Evolutionary conservation across 208 protist genomes (phyloP), one percentile per base, ranked within the genome.

Genomic region (Leishmania gerbilli): DNA sequence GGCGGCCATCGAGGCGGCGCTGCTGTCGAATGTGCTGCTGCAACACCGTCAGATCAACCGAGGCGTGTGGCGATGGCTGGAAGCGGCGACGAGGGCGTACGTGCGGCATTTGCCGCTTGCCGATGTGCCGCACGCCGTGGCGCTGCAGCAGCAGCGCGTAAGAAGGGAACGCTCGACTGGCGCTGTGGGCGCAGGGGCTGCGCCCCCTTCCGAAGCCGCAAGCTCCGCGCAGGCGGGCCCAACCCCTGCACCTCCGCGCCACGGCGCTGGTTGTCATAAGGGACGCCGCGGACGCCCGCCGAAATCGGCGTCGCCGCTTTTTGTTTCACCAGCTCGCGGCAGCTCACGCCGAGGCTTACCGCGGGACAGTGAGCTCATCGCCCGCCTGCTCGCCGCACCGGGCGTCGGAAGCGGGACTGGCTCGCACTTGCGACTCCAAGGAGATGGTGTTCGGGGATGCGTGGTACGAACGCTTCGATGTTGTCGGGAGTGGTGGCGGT

Each of bases 21-120:
- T 93, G 58, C 82, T 92, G 53, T 87, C 86, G 31, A 95, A 95
- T 85, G 77, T 91, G 13, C 87, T 86, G 24, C 84, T 90, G 56
- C 92, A 95, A 76, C 83, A 91, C 67, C 51, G 55, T 45, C 56
- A 60, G 51, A 21, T 95, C 19, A 95, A 95, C 79, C 82, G 86
- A 17, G 88, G 92, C 1, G 69, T 88, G 64, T 95, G 92, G 90
- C 87, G 85, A n/a, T 82, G 86, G 75, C 75, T 93, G 56, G 92
- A 95, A 71, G 42, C 74, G 34, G 68, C 84, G 9, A 79, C 87
- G 37, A 80, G 90, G 0, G 85, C 84, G 31, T 92, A 93, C 75
- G 90, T 95, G 37, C 56, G 77, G 9, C 58, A 77, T 1, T 56
- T 71, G 68, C 51, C 71, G 37, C 49, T 27, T 21, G 27, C 69